Percentiles rank a stretch among this genome's conserved stretches.
Conservation (phyloP, 2,329 filamentous ascomycete genomes). For the Neonectria coccinea region DNA sequence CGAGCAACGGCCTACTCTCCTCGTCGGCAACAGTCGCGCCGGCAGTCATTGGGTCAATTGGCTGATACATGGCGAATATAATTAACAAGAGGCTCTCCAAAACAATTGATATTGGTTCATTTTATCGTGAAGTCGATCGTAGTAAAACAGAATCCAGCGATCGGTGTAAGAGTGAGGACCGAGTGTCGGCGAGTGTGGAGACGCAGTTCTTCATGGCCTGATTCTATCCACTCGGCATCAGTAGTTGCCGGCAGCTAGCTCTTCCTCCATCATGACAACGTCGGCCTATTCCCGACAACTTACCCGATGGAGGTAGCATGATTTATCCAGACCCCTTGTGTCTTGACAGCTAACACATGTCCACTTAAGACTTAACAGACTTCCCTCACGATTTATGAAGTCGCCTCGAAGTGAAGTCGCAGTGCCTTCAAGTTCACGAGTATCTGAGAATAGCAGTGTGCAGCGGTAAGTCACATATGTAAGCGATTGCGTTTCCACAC, state of each 20-base stretch:
- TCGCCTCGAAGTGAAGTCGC: background rate
- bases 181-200: slow-evolving; percentile 5
- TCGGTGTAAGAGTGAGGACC: background rate
- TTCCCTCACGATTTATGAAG: background rate
- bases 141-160: background rate
- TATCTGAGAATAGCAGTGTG: background rate
- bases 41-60: slow-evolving; percentile 21
- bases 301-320: background rate
- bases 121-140: background rate
- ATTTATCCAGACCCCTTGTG: background rate
- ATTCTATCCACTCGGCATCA: slow-evolving; percentile 8
- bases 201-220: slow-evolving; percentile 9
- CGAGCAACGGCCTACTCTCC: slow-evolving; percentile 14
- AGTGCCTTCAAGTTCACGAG: background rate
- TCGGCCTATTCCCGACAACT: slow-evolving; percentile 1
- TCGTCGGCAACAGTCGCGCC: slow-evolving; percentile 1
- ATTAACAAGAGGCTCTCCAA: slow-evolving; percentile 8
- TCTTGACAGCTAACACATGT: background rate
- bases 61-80: slow-evolving; percentile 17
- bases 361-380: background rate
- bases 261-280: background rate
- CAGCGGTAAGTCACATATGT: slow-evolving; percentile 28
- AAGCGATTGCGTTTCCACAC: slow-evolving; percentile 31
- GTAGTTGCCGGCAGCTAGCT: slow-evolving; percentile 1
- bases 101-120: background rate